Evolutionary conservation across 2,329 filamentous ascomycete species (phyloP).

Genomic region (Parastagonospora nodorum): DNA sequence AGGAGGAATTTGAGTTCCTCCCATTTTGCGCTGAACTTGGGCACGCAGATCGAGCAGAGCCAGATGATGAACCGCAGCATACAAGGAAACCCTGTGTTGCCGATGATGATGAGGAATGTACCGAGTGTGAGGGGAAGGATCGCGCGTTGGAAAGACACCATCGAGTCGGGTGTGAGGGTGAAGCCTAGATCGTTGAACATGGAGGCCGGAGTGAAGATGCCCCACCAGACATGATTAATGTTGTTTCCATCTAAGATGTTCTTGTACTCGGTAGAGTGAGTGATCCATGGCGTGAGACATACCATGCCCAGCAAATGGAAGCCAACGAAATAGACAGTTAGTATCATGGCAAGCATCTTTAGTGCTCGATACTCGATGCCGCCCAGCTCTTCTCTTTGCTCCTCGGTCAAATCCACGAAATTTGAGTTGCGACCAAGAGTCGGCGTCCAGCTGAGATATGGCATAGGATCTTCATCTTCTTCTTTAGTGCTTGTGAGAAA

Average conservation of each 20-base stretch:
- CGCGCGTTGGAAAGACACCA: constrained; percentile 83
- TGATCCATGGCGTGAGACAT: constrained; percentile 80
- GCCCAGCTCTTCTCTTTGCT: constrained; percentile 91
- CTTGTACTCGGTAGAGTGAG: constrained; percentile 63
- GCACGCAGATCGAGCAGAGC: constrained; percentile 70
- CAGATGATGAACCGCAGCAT: constrained; percentile 95
- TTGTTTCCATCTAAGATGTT: constrained; percentile 64
- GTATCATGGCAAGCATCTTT: constrained; percentile 79
- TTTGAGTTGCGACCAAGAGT: constrained; percentile 92
- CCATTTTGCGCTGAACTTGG: constrained; percentile 72
- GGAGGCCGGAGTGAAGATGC: constrained; percentile 83
- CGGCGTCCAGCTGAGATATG: constrained; percentile 92
- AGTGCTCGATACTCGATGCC: constrained; percentile 95
- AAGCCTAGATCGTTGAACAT: constrained; percentile 96
- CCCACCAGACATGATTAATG: constrained; percentile 82
- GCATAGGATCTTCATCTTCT: constrained; percentile 62
- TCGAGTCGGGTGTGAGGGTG: constrained; percentile 89
- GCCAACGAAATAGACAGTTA: constrained; percentile 78
- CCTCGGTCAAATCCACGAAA: constrained; percentile 84
- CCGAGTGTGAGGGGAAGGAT: constrained; percentile 76
- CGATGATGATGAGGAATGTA: constrained; percentile 87
- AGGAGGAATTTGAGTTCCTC: constrained; percentile 90
- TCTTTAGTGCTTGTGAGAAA: constrained; percentile 63
- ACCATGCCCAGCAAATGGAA: constrained; percentile 80
- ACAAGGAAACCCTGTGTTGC: constrained; percentile 93